These are phyloP conservation scores for Beauveria bassiana DNA, from an alignment of 2,329 filamentous ascomycete species.

Conservation along the genomic window DNA sequence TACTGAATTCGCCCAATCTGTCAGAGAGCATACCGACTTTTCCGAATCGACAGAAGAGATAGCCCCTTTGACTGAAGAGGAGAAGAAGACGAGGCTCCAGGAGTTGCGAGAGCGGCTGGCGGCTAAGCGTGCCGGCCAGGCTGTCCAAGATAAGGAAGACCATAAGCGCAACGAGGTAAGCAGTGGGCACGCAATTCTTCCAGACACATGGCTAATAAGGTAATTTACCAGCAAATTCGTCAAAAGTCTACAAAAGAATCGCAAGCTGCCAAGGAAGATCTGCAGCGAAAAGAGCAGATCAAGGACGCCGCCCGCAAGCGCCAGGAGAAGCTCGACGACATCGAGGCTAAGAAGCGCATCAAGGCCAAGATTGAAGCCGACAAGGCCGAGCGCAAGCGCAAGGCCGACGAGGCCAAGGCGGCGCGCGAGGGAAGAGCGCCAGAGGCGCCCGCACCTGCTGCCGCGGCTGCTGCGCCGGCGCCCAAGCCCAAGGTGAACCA, in stretches of 20 bases:
- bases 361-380: slow-evolving; percentile 92
- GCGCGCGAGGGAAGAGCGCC: slow-evolving; percentile 65
- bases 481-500: slow-evolving; percentile 62
- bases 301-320: slow-evolving; percentile 85
- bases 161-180: slow-evolving; percentile 75
- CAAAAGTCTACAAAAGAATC: slow-evolving; percentile 83
- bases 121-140: slow-evolving; percentile 62
- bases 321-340: slow-evolving; percentile 77
- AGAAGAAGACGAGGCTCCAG: slow-evolving; percentile 73
- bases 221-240: slow-evolving; percentile 50
- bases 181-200: neutral
- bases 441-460: slow-evolving; percentile 34
- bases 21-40: slow-evolving; percentile 78
- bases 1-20: neutral
- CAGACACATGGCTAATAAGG: slow-evolving; percentile 10
- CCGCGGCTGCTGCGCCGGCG: slow-evolving; percentile 35
- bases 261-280: slow-evolving; percentile 83
- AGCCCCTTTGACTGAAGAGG: slow-evolving; percentile 80
- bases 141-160: slow-evolving; percentile 69
- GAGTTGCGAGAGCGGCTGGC: slow-evolving; percentile 66
- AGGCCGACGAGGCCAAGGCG: slow-evolving; percentile 79
- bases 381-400: slow-evolving; percentile 79
- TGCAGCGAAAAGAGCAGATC: slow-evolving; percentile 80
- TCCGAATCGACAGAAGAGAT: slow-evolving; percentile 90
- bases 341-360: slow-evolving; percentile 80